Base-by-base conservation (phyloP, 1,284 basidiomycete genomes). In the Malassezia caprae region DNA sequence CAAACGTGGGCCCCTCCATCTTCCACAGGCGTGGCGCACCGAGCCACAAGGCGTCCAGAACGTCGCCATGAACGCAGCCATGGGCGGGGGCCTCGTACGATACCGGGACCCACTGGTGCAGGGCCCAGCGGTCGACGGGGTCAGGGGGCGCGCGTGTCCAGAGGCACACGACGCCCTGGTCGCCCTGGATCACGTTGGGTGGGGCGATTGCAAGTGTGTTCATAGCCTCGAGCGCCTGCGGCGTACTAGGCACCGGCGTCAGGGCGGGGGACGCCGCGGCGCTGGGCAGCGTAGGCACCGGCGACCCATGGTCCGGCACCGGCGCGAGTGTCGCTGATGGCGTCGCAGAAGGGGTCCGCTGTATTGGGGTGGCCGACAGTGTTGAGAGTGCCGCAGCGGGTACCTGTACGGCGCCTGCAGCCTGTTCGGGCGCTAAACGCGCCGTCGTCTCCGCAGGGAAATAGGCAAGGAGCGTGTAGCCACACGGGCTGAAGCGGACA, bases 401-500 rank as follows among this genome's bases (percentile, higher is more conserved):
- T 28, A 39, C 28, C 28, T 30, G 17, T 23, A 45, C 41, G 6
- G 24, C 41, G 10, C n/a, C 24, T 12, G 23, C 8, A 8, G 24
- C 19, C 24, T 13, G 12, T 3, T 8, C 27, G 8, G 24, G 24
- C 6, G 24, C 24, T n/a, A 15, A 24, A 2, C 24, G 41, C 41
- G 27, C 24, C 13, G 13, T 21, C 24, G 41, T 12, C 7, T 11
- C 21, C 4, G 34, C 48, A 41, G 53, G 47, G 15, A 55, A 55
- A 34, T 49, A 55, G 27, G 53, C 53, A 4, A 49, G 15, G 11
- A 55, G 41, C 12, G 53, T 55, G 19, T 49, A 41, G 10, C 53
- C 53, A 27, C 53, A 55, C 8, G 53, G 53, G 31, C 53, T 55
- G n/a, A 49, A 55, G 13, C 40, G 30, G n/a, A 55, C 27, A 8